A percentile compares a stretch with the other conserved stretches of the same genome.
These are phyloP conservation scores for Salinomyces thailandicus DNA, from an alignment of 2,329 filamentous ascomycete species.

Conservation along the genomic window DNA sequence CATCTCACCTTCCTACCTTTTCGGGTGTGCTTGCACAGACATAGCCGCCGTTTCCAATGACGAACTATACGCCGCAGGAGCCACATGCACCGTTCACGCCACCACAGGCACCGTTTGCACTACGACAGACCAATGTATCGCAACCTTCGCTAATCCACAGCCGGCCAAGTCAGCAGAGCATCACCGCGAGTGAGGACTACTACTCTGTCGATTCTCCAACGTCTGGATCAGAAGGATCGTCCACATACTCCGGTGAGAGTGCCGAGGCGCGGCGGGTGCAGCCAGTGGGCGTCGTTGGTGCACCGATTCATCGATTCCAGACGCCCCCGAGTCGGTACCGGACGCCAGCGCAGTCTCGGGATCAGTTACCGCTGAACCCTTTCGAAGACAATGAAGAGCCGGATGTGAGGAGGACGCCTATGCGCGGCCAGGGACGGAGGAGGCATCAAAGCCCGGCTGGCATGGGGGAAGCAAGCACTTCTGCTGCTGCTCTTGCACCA, in stretches of 20 bases:
- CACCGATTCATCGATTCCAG: slow-evolving; percentile 21
- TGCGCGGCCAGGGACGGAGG: slow-evolving; percentile 24
- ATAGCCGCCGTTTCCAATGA: neutral
- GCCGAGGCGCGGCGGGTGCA: slow-evolving; percentile 5
- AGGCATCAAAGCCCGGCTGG: slow-evolving; percentile 5
- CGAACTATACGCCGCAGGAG: slow-evolving; percentile 2
- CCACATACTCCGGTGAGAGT: slow-evolving; percentile 11
- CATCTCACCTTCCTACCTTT: neutral
- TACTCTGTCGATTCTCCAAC: slow-evolving; percentile 33
- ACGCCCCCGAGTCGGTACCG: slow-evolving; percentile 28
- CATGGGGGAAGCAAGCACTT: slow-evolving; percentile 5
- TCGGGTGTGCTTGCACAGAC: neutral
- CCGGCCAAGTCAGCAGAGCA: slow-evolving; percentile 35
- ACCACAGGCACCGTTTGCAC: slow-evolving; percentile 4
- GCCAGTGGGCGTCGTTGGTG: neutral
- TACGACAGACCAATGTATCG: slow-evolving; percentile 15
- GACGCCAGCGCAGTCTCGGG: slow-evolving; percentile 24
- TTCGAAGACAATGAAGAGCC: slow-evolving; percentile 12
- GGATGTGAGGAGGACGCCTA: slow-evolving; percentile 21
- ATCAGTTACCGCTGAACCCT: slow-evolving; percentile 11
- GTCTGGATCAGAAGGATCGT: slow-evolving; percentile 15
- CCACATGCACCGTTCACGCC: too few species aligned
- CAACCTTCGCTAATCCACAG: slow-evolving; percentile 22
- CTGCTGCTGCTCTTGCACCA: neutral
- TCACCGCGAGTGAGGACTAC: slow-evolving; percentile 42